A percentile compares a stretch with the other conserved stretches of the same genome.
phyloP scores from a whole-genome alignment of 768 basidiomycete genomes.

The Termitomyces titanicus region DNA sequence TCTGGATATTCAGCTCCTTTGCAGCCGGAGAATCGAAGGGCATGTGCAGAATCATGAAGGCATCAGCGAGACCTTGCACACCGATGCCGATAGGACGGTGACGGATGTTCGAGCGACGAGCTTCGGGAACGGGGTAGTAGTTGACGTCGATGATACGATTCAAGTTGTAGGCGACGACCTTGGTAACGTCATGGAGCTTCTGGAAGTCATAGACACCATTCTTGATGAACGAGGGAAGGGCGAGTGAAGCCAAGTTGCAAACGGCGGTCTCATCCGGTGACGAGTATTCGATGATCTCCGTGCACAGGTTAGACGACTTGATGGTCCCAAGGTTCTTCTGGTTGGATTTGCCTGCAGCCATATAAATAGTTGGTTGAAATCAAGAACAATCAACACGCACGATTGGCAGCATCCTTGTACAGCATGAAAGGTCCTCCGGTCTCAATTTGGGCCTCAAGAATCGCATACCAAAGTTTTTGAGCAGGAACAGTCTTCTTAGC shows the following conservation, averaged over 20 bases:
- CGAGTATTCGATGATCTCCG: slow-evolving; percentile 98
- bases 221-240: slow-evolving; percentile 87
- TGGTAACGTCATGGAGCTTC: slow-evolving; percentile 90
- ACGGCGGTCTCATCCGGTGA: slow-evolving; percentile 97
- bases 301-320: slow-evolving; percentile 99
- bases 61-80: slow-evolving; percentile 95
- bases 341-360: slow-evolving; percentile 81
- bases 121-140: slow-evolving; percentile 93
- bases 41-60: slow-evolving; percentile 96
- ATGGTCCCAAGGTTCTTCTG: slow-evolving; percentile 98
- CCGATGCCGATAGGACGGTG: slow-evolving; percentile 97
- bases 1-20: slow-evolving; percentile 85
- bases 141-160: slow-evolving; percentile 94
- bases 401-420: slow-evolving; percentile 95
- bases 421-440: slow-evolving; percentile 99
- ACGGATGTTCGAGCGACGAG: slow-evolving; percentile 90
- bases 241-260: slow-evolving; percentile 97
- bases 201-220: slow-evolving; percentile 89
- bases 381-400: slow-evolving; percentile 38
- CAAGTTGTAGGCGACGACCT: slow-evolving; percentile 90
- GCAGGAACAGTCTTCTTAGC: slow-evolving; percentile 83
- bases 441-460: slow-evolving; percentile 95
- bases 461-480: slow-evolving; percentile 98
- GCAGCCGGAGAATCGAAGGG: slow-evolving; percentile 92
- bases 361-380: background rate